A percentile compares a stretch with the other conserved stretches of the same genome.
These are phyloP conservation scores for Paxillus rubicundulus DNA, from an alignment of 768 basidiomycete species.

Conservation along the genomic window DNA sequence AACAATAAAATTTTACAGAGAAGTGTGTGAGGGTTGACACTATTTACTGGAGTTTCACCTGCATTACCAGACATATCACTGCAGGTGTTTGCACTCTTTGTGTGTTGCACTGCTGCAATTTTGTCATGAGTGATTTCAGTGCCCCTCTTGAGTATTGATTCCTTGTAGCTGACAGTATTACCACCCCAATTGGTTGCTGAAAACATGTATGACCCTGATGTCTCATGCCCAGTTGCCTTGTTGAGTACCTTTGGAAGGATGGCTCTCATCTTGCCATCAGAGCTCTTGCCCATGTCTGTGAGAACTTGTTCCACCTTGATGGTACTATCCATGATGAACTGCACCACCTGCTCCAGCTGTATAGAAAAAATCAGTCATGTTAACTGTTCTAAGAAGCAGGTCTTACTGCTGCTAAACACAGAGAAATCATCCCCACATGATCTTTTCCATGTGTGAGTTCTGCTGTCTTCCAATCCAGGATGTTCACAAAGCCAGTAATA, in stretches of 20 bases:
- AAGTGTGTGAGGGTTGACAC: background rate
- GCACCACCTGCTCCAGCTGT: background rate
- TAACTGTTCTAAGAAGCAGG: background rate
- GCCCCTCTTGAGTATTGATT: background rate
- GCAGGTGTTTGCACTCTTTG: background rate
- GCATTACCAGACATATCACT: background rate
- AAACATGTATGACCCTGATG: background rate
- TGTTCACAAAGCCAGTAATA: background rate
- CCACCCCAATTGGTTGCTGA: background rate
- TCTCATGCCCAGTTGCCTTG: constrained; percentile 1
- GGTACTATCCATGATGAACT: background rate
- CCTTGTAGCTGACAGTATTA: background rate
- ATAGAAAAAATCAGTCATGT: background rate
- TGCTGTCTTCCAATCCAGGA: background rate
- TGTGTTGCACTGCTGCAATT: background rate
- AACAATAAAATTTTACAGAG: background rate
- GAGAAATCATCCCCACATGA: background rate
- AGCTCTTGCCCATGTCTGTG: background rate
- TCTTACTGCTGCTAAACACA: constrained; percentile 4
- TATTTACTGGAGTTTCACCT: background rate
- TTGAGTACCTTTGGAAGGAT: constrained; percentile 8
- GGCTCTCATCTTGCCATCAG: background rate
- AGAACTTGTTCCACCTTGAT: background rate
- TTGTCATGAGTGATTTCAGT: background rate
- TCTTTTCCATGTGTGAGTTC: background rate